phyloP scores from a whole-genome alignment of 2,329 filamentous ascomycete species.

The Sclerotinia trifoliorum region DNA sequence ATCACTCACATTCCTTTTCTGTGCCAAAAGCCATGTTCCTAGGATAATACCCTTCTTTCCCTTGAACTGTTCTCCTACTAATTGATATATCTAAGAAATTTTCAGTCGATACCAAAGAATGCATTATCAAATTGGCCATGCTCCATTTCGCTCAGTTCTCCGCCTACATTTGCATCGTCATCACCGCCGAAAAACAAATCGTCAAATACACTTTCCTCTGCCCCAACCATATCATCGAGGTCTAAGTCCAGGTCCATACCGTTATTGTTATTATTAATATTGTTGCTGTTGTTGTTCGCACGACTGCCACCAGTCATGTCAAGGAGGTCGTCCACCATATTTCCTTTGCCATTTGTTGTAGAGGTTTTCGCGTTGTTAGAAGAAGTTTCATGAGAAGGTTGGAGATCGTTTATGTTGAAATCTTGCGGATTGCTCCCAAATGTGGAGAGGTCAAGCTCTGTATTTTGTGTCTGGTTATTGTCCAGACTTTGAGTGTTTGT shows the following conservation, averaged over 20 bases:
- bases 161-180: slow-evolving; percentile 28
- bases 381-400: slow-evolving; percentile 27
- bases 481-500: slow-evolving; percentile 27
- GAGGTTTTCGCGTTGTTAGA: slow-evolving; percentile 25
- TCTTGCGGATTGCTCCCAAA: slow-evolving; percentile 41
- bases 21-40: not conserved
- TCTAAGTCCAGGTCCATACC: slow-evolving; percentile 52
- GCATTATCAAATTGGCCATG: slow-evolving; percentile 37
- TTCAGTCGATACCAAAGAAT: slow-evolving; percentile 35
- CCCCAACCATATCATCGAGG: slow-evolving; percentile 49
- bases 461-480: slow-evolving; percentile 31
- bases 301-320: slow-evolving; percentile 18
- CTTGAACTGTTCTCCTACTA: not conserved
- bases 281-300: not conserved
- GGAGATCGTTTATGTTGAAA: slow-evolving; percentile 43
- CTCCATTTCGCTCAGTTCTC: slow-evolving; percentile 31
- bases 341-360: slow-evolving; percentile 23
- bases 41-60: not conserved
- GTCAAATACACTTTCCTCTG: slow-evolving; percentile 37
- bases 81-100: not conserved
- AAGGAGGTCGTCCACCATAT: slow-evolving; percentile 30
- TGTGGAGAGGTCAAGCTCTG: slow-evolving; percentile 37
- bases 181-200: slow-evolving; percentile 35
- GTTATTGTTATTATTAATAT: slow-evolving; percentile 24
- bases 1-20: not conserved